phyloP scores from a whole-genome alignment of 345 rosid genomes.

The Hevea brasiliensis region DNA sequence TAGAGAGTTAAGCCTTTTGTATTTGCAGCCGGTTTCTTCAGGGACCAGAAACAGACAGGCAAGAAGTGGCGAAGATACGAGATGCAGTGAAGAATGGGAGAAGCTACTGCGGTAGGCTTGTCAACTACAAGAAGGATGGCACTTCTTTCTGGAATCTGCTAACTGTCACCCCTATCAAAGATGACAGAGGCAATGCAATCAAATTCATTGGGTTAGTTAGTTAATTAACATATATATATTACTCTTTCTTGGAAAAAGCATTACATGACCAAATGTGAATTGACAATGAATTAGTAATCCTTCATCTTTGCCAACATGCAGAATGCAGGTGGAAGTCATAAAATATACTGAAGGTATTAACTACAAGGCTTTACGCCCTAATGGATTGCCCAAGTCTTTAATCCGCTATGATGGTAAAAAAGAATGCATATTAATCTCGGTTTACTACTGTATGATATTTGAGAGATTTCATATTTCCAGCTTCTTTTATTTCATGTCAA shows the following conservation, averaged over 20 bases:
- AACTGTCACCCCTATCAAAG: slow-evolving; percentile 88
- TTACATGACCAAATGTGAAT: no score
- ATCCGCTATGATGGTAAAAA: slow-evolving; percentile 86
- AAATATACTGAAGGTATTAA: slow-evolving; percentile 86
- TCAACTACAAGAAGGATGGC: slow-evolving; percentile 90
- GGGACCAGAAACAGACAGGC: slow-evolving; percentile 78
- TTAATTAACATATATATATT: neutral
- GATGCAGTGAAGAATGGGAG: slow-evolving; percentile 67
- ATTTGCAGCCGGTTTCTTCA: slow-evolving; percentile 89
- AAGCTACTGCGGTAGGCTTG: slow-evolving; percentile 92
- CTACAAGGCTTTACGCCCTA: slow-evolving; percentile 77
- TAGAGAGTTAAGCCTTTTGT: slow-evolving; percentile 10
- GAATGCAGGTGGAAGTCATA: slow-evolving; percentile 99
- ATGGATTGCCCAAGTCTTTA: slow-evolving; percentile 76
- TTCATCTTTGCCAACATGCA: slow-evolving; percentile 27
- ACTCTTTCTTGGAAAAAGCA: neutral
- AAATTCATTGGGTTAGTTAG: slow-evolving; percentile 72
- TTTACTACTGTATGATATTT: neutral
- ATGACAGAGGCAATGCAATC: slow-evolving; percentile 71
- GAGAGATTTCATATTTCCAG: no score
- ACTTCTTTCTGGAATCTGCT: slow-evolving; percentile 98
- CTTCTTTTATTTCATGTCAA: neutral
- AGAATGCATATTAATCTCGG: neutral
- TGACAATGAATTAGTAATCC: neutral
- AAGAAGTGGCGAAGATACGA: slow-evolving; percentile 76